Percentiles rank a stretch among this genome's conserved stretches.
Evolutionary conservation across 2,329 filamentous ascomycete species (phyloP).

Genomic region (Myotisia sp.): DNA sequence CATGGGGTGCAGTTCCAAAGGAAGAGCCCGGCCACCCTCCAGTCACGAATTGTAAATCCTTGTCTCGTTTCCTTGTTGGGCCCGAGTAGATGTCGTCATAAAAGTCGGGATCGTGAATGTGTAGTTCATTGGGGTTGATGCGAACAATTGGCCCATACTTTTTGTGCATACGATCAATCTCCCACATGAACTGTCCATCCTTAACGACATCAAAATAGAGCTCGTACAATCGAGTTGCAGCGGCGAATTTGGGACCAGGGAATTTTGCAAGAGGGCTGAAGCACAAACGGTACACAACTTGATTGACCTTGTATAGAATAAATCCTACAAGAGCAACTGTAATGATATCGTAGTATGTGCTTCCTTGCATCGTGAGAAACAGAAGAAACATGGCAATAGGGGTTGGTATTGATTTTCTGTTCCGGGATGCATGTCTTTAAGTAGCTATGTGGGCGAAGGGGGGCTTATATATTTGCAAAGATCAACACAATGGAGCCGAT

Average conservation of each 20-base stretch:
- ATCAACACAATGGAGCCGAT: no score
- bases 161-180: constrained; percentile 12
- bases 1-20: constrained; percentile 16
- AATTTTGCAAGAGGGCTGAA: constrained; percentile 15
- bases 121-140: constrained; percentile 14
- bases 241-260: constrained; percentile 16
- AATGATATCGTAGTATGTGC: no score
- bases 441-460: no score
- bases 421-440: no score
- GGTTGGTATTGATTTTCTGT: no score
- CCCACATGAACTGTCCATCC: constrained; percentile 10
- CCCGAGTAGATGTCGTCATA: constrained; percentile 12
- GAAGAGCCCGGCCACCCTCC: constrained; percentile 14
- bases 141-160: constrained; percentile 13
- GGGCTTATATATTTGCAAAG: no score
- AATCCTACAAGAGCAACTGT: neutral
- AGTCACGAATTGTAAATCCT: constrained; percentile 12
- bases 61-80: constrained; percentile 10
- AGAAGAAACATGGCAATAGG: no score
- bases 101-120: constrained; percentile 12
- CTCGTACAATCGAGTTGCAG: constrained; percentile 11
- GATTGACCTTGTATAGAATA: constrained; percentile 1
- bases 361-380: no score
- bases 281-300: constrained; percentile 14
- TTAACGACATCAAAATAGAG: constrained; percentile 14